Conservation (phyloP, 306 rosid genomes). For the Dalbergia cochinchinensis region DNA sequence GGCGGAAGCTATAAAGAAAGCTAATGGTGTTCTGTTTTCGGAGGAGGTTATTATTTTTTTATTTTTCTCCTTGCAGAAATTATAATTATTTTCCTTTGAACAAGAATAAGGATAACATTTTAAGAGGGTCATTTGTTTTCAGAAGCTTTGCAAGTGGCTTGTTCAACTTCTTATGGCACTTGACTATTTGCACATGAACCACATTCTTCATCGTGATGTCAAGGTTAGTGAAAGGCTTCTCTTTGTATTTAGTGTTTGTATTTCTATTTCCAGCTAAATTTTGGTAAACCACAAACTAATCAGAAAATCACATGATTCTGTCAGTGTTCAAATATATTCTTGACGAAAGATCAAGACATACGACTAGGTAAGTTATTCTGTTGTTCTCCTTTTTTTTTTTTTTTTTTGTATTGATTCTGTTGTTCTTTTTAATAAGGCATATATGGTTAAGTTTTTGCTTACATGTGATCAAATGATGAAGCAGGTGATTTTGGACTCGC, state of each 20-base stretch:
- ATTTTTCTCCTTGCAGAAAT: slow-evolving; percentile 21
- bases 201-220: slow-evolving; percentile 98
- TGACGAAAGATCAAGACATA: slow-evolving; percentile 93
- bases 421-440: slow-evolving; percentile 10
- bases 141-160: slow-evolving; percentile 98
- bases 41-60: slow-evolving; percentile 75
- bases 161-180: slow-evolving; percentile 99
- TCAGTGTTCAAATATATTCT: slow-evolving; percentile 99
- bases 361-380: slow-evolving; percentile 81
- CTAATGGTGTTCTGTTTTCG: slow-evolving; percentile 72
- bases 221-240: slow-evolving; percentile 64
- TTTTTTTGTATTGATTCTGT: neutral
- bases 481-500: slow-evolving; percentile 99
- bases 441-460: slow-evolving; percentile 40
- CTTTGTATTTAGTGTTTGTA: slow-evolving; percentile 20
- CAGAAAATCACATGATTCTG: slow-evolving; percentile 46
- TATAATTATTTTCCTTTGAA: slow-evolving; percentile 13
- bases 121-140: slow-evolving; percentile 43
- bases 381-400: slow-evolving; percentile 5
- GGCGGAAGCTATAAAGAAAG: slow-evolving; percentile 93
- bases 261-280: slow-evolving; percentile 39
- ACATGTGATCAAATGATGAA: slow-evolving; percentile 49
- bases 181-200: slow-evolving; percentile 92
- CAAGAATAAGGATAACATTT: slow-evolving; percentile 25
- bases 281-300: slow-evolving; percentile 46